A percentile compares a stretch with the other conserved stretches of the same genome.
Conservation (phyloP, 371 early-diverging fungal genomes). For the Globomyces sp. region DNA sequence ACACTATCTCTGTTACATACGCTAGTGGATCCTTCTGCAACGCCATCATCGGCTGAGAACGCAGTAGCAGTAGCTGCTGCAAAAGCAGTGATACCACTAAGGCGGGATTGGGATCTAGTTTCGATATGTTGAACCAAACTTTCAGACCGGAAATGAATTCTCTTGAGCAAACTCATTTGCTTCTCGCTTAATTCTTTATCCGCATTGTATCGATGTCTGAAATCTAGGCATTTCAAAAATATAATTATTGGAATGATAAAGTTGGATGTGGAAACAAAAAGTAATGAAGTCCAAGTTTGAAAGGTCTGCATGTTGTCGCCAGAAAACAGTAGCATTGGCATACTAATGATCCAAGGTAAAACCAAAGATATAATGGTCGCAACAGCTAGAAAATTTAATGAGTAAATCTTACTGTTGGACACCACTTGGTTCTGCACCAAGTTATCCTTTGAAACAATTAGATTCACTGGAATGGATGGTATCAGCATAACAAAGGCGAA, state of each 20-base stretch:
- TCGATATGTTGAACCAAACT: too few species aligned
- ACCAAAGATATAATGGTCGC: conserved; percentile 61
- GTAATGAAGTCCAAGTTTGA: conserved; percentile 54
- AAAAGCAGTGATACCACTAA: too few species aligned
- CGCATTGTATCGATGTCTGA: conserved; percentile 43
- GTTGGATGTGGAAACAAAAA: conserved; percentile 67
- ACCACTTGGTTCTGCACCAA: conserved; percentile 54
- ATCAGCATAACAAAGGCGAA: conserved; percentile 72
- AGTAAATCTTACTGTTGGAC: conserved; percentile 12
- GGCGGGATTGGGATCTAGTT: too few species aligned
- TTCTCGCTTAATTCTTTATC: conserved; percentile 33
- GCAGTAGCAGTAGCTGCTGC: too few species aligned
- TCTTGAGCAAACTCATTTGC: conserved; percentile 42
- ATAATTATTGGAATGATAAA: conserved; percentile 74
- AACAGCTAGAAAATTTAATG: conserved; percentile 1
- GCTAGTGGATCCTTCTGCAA: too few species aligned
- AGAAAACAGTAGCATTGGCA: conserved; percentile 55
- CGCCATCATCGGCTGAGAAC: too few species aligned
- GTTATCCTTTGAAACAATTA: conserved; percentile 70
- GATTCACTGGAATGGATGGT: conserved; percentile 73
- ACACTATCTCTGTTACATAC: too few species aligned
- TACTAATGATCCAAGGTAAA: conserved; percentile 67
- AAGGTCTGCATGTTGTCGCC: conserved; percentile 42
- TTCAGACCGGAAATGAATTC: conserved; percentile 29
- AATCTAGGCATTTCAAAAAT: conserved; percentile 53